Evolutionary conservation across 2,329 filamentous ascomycete genomes (phyloP), one percentile per base, ranked within the genome.

Genomic region (Fusarium phyllophilum): DNA sequence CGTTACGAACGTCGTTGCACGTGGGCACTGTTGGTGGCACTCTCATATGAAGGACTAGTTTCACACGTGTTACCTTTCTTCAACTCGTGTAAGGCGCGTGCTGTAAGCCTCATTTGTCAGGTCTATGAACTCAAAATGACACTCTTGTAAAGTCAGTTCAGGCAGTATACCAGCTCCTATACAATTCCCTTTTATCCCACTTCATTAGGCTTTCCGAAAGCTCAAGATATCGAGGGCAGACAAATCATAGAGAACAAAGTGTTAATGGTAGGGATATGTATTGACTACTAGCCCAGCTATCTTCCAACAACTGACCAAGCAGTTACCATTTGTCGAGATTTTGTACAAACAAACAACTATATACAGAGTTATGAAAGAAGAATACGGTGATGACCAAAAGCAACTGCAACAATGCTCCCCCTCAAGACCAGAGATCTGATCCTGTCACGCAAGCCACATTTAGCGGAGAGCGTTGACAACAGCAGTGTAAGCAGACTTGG

Each of bases 401-500:
- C 38, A 15, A 61, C 26, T 29, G 36, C 26, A 41, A n/a, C n/a
- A 12, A 58, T 8, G 42, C 33, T 12, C 24, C 15, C n/a, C n/a
- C n/a, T 61, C 29, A 46, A 61, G 51, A 67, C 52, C 52, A 44
- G 33, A 20, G 9, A 44, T 29, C 36, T 42, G 22, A 60, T 26
- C 17, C 17, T 41, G 6, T 18, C 31, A 17, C 10, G 9, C 20
- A 60, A 9, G 39, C 33, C 22, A 20, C 34, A 14, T 52, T 68
- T 68, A 67, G 24, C 51, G 63, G 48, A 75, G 58, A 39, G 73
- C 73, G 20, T 45, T 58, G 10, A 75, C 66, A 24, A 76, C 63
- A 13, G 86, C 84, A 58, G 80, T 85, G 78, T 89, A 89, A 1
- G 86, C 86, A 3, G 84, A 64, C 84, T 89, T 89, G 58, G 87